A percentile compares a stretch with the other conserved stretches of the same genome.
These are phyloP conservation scores for Diplocarpon rosae DNA, from an alignment of 2,329 filamentous ascomycete species.

Conservation along the genomic window DNA sequence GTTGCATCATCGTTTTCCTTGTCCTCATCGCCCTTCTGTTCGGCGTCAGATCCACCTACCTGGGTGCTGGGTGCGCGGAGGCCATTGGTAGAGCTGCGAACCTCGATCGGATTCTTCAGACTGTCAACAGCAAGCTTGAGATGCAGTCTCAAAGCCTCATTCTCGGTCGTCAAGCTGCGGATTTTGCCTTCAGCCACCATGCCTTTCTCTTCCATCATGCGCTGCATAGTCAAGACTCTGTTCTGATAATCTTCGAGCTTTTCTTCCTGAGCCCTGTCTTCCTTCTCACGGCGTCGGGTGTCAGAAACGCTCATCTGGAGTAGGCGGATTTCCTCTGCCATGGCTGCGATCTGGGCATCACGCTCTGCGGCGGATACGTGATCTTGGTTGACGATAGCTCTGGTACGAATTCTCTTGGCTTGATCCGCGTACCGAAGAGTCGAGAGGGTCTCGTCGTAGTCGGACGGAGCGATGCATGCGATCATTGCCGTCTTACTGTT, in stretches of 20 bases:
- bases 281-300: conserved; percentile 57
- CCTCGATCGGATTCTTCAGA: conserved; percentile 77
- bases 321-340: conserved; percentile 86
- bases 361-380: conserved; percentile 84
- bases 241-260: conserved; percentile 90
- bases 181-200: conserved; percentile 93
- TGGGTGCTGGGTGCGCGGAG: conserved; percentile 12
- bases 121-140: conserved; percentile 77
- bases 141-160: conserved; percentile 79
- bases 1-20: conserved; percentile 26
- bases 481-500: conserved; percentile 99
- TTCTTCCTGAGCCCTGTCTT: conserved; percentile 59
- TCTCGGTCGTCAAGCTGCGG: conserved; percentile 76
- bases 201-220: conserved; percentile 88
- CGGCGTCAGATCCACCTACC: conserved; percentile 9
- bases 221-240: conserved; percentile 80
- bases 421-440: conserved; percentile 96
- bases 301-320: conserved; percentile 69
- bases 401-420: conserved; percentile 91
- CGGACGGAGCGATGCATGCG: conserved; percentile 86
- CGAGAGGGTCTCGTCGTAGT: conserved; percentile 94
- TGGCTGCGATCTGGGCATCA: conserved; percentile 85
- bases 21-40: conserved; percentile 18
- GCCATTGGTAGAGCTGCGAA: conserved; percentile 30
- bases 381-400: conserved; percentile 91